Base-by-base conservation (phyloP, 805 yeast species). In the Maudiozyma barnettii region DNA sequence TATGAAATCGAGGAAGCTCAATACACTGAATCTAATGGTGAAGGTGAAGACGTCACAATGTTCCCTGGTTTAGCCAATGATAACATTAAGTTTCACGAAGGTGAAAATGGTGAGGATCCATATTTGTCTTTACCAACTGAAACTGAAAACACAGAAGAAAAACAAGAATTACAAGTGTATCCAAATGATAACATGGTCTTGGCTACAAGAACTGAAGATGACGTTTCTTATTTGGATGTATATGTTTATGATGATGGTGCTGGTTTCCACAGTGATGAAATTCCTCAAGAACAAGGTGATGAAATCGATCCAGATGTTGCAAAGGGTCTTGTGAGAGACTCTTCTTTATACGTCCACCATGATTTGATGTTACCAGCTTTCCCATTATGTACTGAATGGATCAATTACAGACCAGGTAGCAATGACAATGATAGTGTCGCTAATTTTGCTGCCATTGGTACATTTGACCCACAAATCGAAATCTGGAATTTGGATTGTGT, bases 381-480 rank as follows among this genome's bases (percentile, higher is more conserved):
- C 75, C 99, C 99, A 39, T 74, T 93, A 51, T 88, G 97, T 64
- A 90, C 90, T 31, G 99, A 93, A 67, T 91, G 98, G 98, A 65
- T 93, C 52, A 84, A 87, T 65, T 84, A 76, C 64, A 75, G 72
- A 51, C 91, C 95, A 30, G 76, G 73, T 13, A 70, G 66, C 13
- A 70, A 71, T 33, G 70, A 70, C 39, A 68, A 67, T 20, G 66
- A 66, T 30, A 76, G 78, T 51, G 68, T 80, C 29, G 96, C 95
- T 10, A 93, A 89, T 67, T 89, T 87, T 67, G 98, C 95, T 2
- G 99, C 99, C 13, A 73, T 93, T 54, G 98, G 98, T 62, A 86
- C 98, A 2, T 91, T 93, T 64, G 98, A 91, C 57, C 99, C 99
- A 38, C 95, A 85, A 61, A 91, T 93, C 66, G 99, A 93, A 69